Evolutionary conservation across 2,329 filamentous ascomycete species (phyloP).

Genomic region (Nemania sp.): DNA sequence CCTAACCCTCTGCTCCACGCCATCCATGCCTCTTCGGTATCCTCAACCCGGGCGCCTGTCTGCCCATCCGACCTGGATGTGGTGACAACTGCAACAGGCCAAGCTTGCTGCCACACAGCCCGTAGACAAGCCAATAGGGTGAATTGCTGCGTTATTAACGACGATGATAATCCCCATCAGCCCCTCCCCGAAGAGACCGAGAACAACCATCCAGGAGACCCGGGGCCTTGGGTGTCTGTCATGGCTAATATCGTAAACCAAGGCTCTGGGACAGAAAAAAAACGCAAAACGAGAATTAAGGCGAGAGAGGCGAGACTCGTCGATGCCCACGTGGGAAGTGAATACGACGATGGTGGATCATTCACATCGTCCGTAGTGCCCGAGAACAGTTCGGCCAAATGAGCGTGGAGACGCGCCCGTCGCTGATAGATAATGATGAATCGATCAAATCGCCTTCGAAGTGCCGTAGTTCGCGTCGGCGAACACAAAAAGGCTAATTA

Average conservation of each 20-base stretch:
- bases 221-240: conserved; percentile 18
- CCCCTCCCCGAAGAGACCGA: background rate
- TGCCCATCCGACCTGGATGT: background rate
- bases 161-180: background rate
- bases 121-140: conserved; percentile 11
- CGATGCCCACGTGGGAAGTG: conserved; percentile 17
- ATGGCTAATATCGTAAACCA: conserved; percentile 21
- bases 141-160: conserved; percentile 4
- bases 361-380: conserved; percentile 4
- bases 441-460: background rate
- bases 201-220: background rate
- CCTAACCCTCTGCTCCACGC: background rate
- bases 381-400: background rate
- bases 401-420: background rate
- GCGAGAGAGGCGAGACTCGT: conserved; percentile 17
- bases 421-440: too few species aligned
- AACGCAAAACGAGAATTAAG: background rate
- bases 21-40: background rate
- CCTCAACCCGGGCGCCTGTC: background rate
- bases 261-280: conserved; percentile 7
- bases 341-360: conserved; percentile 18
- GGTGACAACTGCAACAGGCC: too few species aligned
- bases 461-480: background rate
- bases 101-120: background rate
- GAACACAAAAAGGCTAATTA: background rate